These are phyloP conservation scores for Nematocida ausubeli DNA, from an alignment of 371 early-diverging fungal species.

Conservation along the genomic window DNA sequence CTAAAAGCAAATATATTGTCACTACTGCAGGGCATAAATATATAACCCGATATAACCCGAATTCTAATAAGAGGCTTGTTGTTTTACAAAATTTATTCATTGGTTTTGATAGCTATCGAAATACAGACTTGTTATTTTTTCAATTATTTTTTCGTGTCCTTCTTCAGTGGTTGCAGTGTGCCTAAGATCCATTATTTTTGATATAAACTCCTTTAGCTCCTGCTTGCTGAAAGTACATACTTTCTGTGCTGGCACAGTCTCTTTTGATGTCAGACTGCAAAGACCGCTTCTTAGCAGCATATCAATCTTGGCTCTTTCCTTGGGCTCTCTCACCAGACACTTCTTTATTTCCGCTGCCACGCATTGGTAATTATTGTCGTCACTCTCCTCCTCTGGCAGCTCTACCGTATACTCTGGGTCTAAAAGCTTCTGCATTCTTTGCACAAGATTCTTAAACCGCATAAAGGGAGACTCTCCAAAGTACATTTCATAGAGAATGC, in stretches of 20 bases:
- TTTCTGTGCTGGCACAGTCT: background rate
- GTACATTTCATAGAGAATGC: slow-evolving; percentile 85
- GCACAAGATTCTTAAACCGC: slow-evolving; percentile 52
- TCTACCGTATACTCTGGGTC: slow-evolving; percentile 41
- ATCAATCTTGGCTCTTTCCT: slow-evolving; percentile 41
- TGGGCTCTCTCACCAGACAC: slow-evolving; percentile 46
- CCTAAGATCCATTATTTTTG: slow-evolving; percentile 55
- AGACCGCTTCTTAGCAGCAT: slow-evolving; percentile 25
- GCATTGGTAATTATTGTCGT: slow-evolving; percentile 22
- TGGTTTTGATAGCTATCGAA: background rate
- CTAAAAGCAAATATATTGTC: no score
- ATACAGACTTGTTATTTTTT: slow-evolving; percentile 49
- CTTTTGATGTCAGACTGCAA: background rate
- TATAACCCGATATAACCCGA: no score
- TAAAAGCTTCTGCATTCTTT: slow-evolving; percentile 55
- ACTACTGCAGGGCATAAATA: no score
- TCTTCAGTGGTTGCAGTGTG: slow-evolving; percentile 45
- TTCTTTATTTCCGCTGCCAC: slow-evolving; percentile 25
- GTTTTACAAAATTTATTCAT: no score
- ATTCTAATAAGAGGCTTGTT: no score
- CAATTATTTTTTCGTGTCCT: slow-evolving; percentile 31
- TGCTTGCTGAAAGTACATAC: slow-evolving; percentile 22
- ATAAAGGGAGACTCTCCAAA: slow-evolving; percentile 55
- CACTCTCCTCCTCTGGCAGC: slow-evolving; percentile 17
- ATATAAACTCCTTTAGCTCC: slow-evolving; percentile 29